Conservation (phyloP, 2,329 filamentous ascomycete species). For the Ceratocystis destructans region DNA sequence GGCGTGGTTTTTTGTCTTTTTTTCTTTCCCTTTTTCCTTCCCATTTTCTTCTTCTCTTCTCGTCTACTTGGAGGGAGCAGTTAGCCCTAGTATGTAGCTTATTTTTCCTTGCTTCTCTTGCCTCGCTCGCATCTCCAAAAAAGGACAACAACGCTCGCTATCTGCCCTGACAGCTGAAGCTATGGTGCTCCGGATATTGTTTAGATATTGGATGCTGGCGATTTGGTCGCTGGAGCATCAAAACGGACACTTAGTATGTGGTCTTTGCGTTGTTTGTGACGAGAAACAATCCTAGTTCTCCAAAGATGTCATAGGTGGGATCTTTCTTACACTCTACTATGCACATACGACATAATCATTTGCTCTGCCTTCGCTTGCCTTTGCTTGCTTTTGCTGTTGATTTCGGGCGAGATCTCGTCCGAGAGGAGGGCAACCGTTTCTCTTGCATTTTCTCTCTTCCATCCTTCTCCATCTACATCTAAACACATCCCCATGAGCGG, state of each 20-base stretch:
- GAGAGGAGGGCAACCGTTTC: neutral
- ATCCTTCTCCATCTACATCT: neutral
- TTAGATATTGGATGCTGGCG: neutral
- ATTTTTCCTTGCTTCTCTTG: neutral
- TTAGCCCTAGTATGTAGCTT: slow-evolving; percentile 1
- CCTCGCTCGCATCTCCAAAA: neutral
- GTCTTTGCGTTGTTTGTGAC: neutral
- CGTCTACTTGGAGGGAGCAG: neutral
- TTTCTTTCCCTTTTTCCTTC: neutral
- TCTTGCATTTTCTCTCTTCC: neutral
- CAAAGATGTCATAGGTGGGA: neutral
- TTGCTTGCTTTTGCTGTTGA: neutral
- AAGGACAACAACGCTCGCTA: slow-evolving; percentile 1
- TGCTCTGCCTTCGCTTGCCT: neutral
- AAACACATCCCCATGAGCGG: neutral
- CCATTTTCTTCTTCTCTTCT: neutral
- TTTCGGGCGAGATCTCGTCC: slow-evolving; percentile 7
- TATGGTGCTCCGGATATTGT: neutral
- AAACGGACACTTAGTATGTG: neutral
- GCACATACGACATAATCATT: neutral
- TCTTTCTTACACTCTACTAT: neutral
- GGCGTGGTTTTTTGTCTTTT: neutral
- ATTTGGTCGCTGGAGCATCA: neutral
- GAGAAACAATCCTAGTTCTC: neutral
- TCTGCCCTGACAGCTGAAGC: slow-evolving; percentile 9